A percentile compares a stretch with the other conserved stretches of the same genome.
These are phyloP conservation scores for Naganishia vaughanmartiniae DNA, from an alignment of 768 basidiomycete species.

Conservation along the genomic window DNA sequence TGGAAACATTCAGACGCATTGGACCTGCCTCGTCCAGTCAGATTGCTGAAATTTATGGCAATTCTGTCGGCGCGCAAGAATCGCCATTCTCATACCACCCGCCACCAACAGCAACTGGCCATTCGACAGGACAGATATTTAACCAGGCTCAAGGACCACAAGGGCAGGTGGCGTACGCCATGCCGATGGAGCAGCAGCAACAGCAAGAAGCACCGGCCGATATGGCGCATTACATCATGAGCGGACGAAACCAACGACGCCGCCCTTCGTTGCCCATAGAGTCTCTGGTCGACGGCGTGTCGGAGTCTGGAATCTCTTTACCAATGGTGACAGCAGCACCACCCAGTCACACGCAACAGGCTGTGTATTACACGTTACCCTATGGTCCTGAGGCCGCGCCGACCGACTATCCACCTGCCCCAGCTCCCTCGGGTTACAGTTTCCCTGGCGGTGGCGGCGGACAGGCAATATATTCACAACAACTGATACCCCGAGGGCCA, in stretches of 20 bases:
- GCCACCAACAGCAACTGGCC: constrained; percentile 24
- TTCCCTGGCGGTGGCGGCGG: not conserved
- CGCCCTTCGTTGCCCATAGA: constrained; percentile 14
- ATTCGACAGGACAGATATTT: not conserved
- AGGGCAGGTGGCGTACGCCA: not conserved
- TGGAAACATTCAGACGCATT: constrained; percentile 12
- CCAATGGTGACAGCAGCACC: not conserved
- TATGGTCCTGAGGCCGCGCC: not conserved
- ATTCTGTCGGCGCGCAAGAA: constrained; percentile 25
- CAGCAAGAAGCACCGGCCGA: constrained; percentile 5
- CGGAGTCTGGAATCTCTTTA: not conserved
- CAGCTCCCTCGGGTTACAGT: not conserved
- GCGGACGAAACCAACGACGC: constrained; percentile 11
- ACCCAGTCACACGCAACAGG: not conserved
- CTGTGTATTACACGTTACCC: constrained; percentile 14
- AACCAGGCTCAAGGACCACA: not conserved
- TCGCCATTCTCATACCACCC: constrained; percentile 35
- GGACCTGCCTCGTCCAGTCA: constrained; percentile 26
- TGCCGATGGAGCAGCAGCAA: constrained; percentile 9
- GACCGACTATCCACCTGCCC: not conserved
- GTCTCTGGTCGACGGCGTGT: constrained; percentile 4
- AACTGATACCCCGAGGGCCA: not conserved
- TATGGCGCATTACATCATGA: constrained; percentile 11
- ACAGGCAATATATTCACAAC: not conserved
- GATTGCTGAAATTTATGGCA: constrained; percentile 32